Evolutionary conservation across 768 basidiomycete genomes (phyloP).

Genomic region (Agrocybe pediades): DNA sequence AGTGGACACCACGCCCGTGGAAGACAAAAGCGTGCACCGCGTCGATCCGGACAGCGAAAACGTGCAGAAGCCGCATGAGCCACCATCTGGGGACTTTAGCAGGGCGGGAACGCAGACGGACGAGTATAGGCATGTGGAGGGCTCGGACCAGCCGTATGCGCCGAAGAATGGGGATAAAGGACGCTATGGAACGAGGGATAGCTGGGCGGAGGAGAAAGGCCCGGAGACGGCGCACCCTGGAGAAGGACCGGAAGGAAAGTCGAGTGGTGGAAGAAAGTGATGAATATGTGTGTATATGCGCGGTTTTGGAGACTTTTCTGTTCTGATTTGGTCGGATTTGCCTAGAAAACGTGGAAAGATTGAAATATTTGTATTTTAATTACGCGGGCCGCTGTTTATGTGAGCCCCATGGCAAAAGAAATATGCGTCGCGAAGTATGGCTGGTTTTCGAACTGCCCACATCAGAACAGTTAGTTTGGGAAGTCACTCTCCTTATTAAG

Average conservation of each 20-base stretch:
- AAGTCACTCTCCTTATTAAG: too few species aligned
- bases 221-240: conserved; percentile 30
- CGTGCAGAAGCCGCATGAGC: conserved; percentile 43
- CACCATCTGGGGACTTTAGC: conserved; percentile 48
- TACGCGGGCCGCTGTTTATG: too few species aligned
- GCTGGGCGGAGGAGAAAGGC: conserved; percentile 31
- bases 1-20: conserved; percentile 16
- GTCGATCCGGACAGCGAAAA: conserved; percentile 18
- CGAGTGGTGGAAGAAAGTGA: conserved; percentile 32
- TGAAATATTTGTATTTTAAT: too few species aligned
- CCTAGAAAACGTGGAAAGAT: too few species aligned
- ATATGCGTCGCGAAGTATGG: too few species aligned
- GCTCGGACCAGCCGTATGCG: conserved; percentile 31
- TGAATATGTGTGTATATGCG: too few species aligned
- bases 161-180: conserved; percentile 31
- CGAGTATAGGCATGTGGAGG: conserved; percentile 31
- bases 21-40: conserved; percentile 19
- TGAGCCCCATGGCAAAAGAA: too few species aligned
- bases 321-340: too few species aligned
- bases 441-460: too few species aligned
- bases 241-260: conserved; percentile 40
- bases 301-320: too few species aligned
- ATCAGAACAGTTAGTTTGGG: too few species aligned
- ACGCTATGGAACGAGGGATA: conserved; percentile 27
- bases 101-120: conserved; percentile 39